phyloP scores from a whole-genome alignment of 2,329 filamentous ascomycete genomes.

The Lachnellula cervina region DNA sequence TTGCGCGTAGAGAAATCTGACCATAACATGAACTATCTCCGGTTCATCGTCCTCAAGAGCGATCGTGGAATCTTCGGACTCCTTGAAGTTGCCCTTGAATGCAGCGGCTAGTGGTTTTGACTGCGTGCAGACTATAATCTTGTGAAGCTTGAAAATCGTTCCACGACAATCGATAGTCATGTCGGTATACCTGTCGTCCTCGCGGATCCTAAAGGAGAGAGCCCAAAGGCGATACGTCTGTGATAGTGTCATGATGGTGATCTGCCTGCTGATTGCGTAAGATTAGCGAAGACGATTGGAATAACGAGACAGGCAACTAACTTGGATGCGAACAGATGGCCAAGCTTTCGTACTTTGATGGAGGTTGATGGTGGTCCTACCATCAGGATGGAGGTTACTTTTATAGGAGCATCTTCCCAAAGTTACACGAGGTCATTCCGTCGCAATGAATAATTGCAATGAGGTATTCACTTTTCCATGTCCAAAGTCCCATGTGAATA shows the following conservation, averaged over 20 bases:
- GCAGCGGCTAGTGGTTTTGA: slow-evolving; percentile 4
- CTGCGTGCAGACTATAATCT: slow-evolving; percentile 5
- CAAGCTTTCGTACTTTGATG: too few species aligned
- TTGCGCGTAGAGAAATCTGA: not conserved
- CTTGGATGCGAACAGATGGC: too few species aligned
- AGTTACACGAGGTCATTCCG: too few species aligned
- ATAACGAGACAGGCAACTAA: too few species aligned
- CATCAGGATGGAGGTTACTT: not conserved
- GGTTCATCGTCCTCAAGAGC: not conserved
- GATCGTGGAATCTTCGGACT: not conserved
- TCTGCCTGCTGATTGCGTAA: not conserved
- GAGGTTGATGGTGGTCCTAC: too few species aligned
- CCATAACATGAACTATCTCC: not conserved
- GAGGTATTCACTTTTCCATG: too few species aligned
- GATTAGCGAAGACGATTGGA: too few species aligned
- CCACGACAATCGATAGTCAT: slow-evolving; percentile 2
- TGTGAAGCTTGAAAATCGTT: slow-evolving; percentile 14
- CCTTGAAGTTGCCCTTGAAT: not conserved
- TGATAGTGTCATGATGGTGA: not conserved
- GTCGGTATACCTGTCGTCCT: slow-evolving; percentile 6
- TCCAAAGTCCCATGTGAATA: too few species aligned
- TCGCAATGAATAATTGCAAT: too few species aligned
- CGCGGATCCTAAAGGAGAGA: not conserved
- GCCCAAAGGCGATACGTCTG: not conserved
- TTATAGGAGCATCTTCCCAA: not conserved